Percentiles rank a stretch among this genome's conserved stretches.
These are phyloP conservation scores for Hyphopichia wangnamkhiaoensis DNA, from an alignment of 1,139 yeast species.

Conservation along the genomic window DNA sequence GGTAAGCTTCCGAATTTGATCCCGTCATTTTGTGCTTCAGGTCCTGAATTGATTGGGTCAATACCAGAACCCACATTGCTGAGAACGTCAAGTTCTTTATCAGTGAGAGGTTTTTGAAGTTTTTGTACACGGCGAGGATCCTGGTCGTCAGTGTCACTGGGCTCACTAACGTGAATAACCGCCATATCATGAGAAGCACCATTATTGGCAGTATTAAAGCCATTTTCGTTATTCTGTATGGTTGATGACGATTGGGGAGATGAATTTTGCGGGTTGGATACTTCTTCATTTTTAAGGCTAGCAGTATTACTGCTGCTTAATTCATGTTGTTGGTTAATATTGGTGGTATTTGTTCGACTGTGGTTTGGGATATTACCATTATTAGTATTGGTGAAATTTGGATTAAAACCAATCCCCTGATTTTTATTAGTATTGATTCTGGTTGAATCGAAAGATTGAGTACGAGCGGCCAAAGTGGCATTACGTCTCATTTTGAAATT, in stretches of 20 bases:
- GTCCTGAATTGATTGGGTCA: slow-evolving; percentile 1
- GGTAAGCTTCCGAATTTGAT: slow-evolving; percentile 45
- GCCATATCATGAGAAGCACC: slow-evolving; percentile 11
- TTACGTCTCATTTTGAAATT: slow-evolving; percentile 80
- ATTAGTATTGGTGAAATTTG: background rate
- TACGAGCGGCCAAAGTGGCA: slow-evolving; percentile 68
- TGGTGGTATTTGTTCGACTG: background rate
- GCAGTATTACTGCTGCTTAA: slow-evolving; percentile 1
- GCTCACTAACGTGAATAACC: slow-evolving; percentile 40
- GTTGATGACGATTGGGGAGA: slow-evolving; percentile 20
- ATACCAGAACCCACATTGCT: background rate
- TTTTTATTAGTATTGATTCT: slow-evolving; percentile 39
- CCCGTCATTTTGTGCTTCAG: slow-evolving; percentile 15
- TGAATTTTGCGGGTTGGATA: slow-evolving; percentile 5
- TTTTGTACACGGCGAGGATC: background rate
- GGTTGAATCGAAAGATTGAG: slow-evolving; percentile 34
- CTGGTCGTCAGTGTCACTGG: slow-evolving; percentile 25
- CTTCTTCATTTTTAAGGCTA: slow-evolving; percentile 3
- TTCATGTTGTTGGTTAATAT: background rate
- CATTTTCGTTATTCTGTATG: slow-evolving; percentile 4
- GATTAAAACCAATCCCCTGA: slow-evolving; percentile 31
- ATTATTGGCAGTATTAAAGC: background rate
- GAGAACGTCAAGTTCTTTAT: background rate
- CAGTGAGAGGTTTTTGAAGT: background rate
- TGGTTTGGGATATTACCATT: slow-evolving; percentile 19